A percentile compares a stretch with the other conserved stretches of the same genome.
Evolutionary conservation across 1,284 basidiomycete species (phyloP).

Genomic region (Coniferiporia sulphurascens): DNA sequence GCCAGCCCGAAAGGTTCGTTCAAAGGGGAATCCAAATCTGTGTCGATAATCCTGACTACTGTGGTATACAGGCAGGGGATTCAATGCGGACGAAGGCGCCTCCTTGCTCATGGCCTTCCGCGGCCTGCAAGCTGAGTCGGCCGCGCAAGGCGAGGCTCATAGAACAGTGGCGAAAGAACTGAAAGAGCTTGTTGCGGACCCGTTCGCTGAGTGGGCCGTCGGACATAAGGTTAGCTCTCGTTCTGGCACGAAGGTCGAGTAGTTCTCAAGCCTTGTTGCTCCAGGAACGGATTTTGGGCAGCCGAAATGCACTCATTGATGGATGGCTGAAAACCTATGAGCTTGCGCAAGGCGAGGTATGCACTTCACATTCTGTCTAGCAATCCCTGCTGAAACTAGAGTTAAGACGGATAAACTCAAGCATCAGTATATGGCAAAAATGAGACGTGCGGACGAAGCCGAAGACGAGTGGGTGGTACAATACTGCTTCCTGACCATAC

Average conservation of each 20-base stretch:
- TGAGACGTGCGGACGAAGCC: constrained; percentile 77
- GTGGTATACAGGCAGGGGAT: constrained; percentile 48
- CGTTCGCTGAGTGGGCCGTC: constrained; percentile 70
- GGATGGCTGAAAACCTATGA: constrained; percentile 72
- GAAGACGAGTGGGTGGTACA: constrained; percentile 75
- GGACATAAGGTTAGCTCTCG: constrained; percentile 50
- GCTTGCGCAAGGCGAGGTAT: constrained; percentile 52
- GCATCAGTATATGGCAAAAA: constrained; percentile 72
- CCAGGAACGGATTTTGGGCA: constrained; percentile 56
- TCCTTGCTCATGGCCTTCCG: constrained; percentile 72
- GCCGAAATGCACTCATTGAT: constrained; percentile 55
- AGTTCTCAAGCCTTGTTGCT: constrained; percentile 8
- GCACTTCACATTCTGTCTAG: constrained; percentile 17
- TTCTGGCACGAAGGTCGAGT: neutral
- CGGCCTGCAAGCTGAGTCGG: constrained; percentile 70
- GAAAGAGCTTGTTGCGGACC: constrained; percentile 60
- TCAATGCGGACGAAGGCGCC: constrained; percentile 72
- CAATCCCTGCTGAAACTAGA: neutral
- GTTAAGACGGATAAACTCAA: constrained; percentile 60
- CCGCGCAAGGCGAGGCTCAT: constrained; percentile 62
- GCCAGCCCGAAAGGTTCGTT: constrained; percentile 48
- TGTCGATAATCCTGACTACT: constrained; percentile 4
- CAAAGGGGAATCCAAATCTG: neutral
- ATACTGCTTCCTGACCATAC: constrained; percentile 9
- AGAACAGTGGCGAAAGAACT: constrained; percentile 63